Evolutionary conservation across 805 yeast species (phyloP).

Genomic region (Lachancea mirantina): DNA sequence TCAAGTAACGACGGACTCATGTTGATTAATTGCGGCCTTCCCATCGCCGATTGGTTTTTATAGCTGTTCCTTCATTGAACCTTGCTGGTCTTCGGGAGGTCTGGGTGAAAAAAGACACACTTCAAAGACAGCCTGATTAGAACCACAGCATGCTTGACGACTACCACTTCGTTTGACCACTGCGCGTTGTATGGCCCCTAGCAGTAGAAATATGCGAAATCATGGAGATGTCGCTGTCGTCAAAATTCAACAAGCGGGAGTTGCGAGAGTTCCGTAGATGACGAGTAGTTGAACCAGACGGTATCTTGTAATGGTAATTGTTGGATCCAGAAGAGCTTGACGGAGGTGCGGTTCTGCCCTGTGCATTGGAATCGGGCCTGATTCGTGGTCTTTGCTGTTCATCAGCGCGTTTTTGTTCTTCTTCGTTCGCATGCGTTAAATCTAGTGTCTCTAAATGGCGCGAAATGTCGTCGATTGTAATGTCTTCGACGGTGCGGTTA

Average conservation of each 20-base stretch:
- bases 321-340: conserved; percentile 1
- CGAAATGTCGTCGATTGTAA: conserved; percentile 33
- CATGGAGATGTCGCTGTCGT: conserved; percentile 32
- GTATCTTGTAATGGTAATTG: conserved; percentile 21
- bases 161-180: conserved; percentile 20
- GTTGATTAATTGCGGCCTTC: not conserved
- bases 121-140: no score
- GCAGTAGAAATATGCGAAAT: conserved; percentile 29
- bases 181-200: conserved; percentile 27
- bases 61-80: conserved; percentile 1
- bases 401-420: conserved; percentile 5
- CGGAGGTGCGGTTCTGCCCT: no score
- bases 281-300: conserved; percentile 24
- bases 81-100: not conserved
- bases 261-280: conserved; percentile 21
- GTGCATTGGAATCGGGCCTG: no score
- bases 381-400: conserved; percentile 7
- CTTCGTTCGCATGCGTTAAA: conserved; percentile 17
- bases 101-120: no score
- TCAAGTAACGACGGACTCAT: no score
- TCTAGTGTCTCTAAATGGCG: conserved; percentile 32
- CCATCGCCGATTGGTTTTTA: conserved; percentile 1
- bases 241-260: conserved; percentile 19
- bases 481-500: conserved; percentile 33
- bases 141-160: not conserved